Conservation (phyloP, 2,329 filamentous ascomycete species). For the Madurella fahalii region DNA sequence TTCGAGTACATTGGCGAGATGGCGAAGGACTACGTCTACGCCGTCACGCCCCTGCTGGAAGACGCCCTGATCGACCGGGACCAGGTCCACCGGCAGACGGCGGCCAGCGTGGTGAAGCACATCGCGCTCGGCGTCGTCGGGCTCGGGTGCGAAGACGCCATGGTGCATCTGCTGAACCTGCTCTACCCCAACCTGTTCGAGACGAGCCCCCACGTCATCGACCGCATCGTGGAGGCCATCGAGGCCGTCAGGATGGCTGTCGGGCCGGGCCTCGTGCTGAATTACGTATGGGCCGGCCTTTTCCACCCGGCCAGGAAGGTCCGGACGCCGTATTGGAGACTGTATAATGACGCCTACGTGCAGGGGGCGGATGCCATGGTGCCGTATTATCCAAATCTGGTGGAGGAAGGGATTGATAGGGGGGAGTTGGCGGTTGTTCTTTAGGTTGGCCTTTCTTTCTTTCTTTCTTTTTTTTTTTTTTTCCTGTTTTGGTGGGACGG, state of each 20-base stretch:
- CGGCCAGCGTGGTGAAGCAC: conserved; percentile 95
- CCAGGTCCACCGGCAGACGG: conserved; percentile 95
- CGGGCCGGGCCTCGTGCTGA: conserved; percentile 87
- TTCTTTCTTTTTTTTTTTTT: background rate
- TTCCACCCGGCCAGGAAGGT: conserved; percentile 98
- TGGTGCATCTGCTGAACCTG: conserved; percentile 95
- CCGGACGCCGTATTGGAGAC: conserved; percentile 86
- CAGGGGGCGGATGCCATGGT: conserved; percentile 92
- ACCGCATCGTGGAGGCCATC: conserved; percentile 94
- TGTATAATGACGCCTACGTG: conserved; percentile 97
- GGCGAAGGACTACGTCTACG: conserved; percentile 99
- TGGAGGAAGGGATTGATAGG: conserved; percentile 73
- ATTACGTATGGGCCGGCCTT: conserved; percentile 95
- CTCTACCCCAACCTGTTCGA: conserved; percentile 97
- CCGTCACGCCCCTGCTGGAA: conserved; percentile 90
- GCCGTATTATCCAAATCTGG: conserved; percentile 87
- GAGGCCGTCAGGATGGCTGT: conserved; percentile 93
- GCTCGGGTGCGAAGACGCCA: conserved; percentile 94
- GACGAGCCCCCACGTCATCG: conserved; percentile 96
- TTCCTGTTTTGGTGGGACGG: no score
- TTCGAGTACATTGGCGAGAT: conserved; percentile 99
- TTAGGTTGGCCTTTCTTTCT: conserved; percentile 39
- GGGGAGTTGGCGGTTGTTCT: conserved; percentile 80
- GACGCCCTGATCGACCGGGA: conserved; percentile 97
- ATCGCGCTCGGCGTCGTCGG: conserved; percentile 97